Base-by-base conservation (phyloP, 2,329 filamentous ascomycete genomes). In the Penicillium sp. region DNA sequence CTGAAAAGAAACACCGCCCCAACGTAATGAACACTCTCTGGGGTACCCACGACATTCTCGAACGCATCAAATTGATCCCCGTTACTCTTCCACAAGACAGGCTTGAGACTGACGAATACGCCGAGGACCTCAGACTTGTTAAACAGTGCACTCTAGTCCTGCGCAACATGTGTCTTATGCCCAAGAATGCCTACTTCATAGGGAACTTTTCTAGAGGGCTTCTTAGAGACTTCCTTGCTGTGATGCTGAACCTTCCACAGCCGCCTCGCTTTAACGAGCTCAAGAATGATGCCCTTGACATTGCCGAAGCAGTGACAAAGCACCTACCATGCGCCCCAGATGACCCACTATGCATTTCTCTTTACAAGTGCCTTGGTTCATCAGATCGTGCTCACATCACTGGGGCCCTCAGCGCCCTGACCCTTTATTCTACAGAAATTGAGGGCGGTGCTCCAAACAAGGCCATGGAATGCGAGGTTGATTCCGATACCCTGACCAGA, bases 151-250 rank as follows among this genome's bases (percentile, higher is more conserved):
- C 88, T 20, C 78, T 97, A 47, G 92, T 96, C 18, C 80, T 97
- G 45, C 85, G 94, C 52, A 99, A 99, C 71, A 97, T 99, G 91
- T 87, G 92, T n/a, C 89, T 95, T 72, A 79, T 97, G 20, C 84
- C 87, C 21, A 91, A 96, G 60, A 99, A 99, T 68, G 93, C 93
- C 0, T 76, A 82, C 23, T 94, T 91, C 69, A 82, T 96, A 65
- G 83, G 90, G 5, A 85, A 88, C 23, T 85, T 93, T 59, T 83
- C 83, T 16, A 67, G 68, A 24, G 68, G 69, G 7, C 81, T 91
- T 1, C 77, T 95, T 40, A 87, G 88, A 67, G 92, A 97, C 65
- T 82, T 95, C 50, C 79, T 97, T 56, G 89, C 90, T 66, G 89
- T 97, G 60, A 80, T 90, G 23, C 78, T 97, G 46, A 89, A 87